These are phyloP conservation scores for Naumovozyma dairenensis DNA, from an alignment of 805 yeast species.

Conservation along the genomic window DNA sequence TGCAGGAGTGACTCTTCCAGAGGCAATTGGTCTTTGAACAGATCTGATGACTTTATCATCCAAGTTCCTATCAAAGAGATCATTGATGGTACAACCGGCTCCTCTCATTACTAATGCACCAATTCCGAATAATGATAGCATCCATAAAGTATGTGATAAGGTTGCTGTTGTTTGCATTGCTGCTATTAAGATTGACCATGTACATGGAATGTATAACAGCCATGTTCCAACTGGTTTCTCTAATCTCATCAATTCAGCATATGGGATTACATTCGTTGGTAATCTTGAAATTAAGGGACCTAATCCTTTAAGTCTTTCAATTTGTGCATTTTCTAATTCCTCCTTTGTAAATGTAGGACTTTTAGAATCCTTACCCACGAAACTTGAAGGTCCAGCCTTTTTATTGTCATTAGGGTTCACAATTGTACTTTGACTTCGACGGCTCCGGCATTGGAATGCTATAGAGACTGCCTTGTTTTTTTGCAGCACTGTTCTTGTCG, in stretches of 20 bases:
- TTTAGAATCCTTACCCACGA: no score
- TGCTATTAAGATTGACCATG: conserved; percentile 91
- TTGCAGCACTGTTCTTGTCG: no score
- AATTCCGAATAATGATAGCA: conserved; percentile 60
- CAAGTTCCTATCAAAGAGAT: conserved; percentile 70
- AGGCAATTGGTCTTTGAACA: conserved; percentile 83
- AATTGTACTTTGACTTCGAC: not conserved
- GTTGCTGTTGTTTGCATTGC: conserved; percentile 68
- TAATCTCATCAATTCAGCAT: conserved; percentile 81
- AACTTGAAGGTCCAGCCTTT: no score
- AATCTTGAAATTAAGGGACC: conserved; percentile 47
- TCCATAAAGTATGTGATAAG: conserved; percentile 46
- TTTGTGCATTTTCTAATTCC: conserved; percentile 33
- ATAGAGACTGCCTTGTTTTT: no score
- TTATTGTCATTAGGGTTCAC: no score
- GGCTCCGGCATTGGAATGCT: not conserved
- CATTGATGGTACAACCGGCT: conserved; percentile 95
- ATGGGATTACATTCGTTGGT: conserved; percentile 74
- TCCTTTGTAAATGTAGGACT: conserved; percentile 18
- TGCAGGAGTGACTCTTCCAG: conserved; percentile 62
- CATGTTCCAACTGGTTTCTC: conserved; percentile 97
- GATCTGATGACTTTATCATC: conserved; percentile 86
- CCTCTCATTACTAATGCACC: conserved; percentile 94
- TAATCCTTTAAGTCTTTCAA: conserved; percentile 39
- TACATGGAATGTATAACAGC: conserved; percentile 71